These are phyloP conservation scores for Pseudevernia furfuracea DNA, from an alignment of 495 filamentous ascomycete species.

Conservation along the genomic window DNA sequence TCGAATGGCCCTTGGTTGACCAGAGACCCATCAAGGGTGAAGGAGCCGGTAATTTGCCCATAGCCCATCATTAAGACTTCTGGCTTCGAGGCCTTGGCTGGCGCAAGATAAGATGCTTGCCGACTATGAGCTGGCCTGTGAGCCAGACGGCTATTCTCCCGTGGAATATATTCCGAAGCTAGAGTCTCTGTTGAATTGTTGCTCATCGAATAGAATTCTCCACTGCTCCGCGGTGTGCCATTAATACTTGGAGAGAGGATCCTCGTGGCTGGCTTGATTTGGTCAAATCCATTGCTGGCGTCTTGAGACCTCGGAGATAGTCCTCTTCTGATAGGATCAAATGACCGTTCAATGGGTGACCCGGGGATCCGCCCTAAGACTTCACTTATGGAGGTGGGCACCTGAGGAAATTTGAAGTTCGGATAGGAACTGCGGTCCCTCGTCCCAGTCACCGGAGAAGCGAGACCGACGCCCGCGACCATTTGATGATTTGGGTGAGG, in stretches of 20 bases:
- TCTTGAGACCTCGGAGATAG: slow-evolving; percentile 10
- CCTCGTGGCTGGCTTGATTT: slow-evolving; percentile 54
- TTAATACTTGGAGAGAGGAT: slow-evolving; percentile 63
- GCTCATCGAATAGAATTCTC: slow-evolving; percentile 88
- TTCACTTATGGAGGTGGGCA: slow-evolving; percentile 32
- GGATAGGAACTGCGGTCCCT: slow-evolving; percentile 42
- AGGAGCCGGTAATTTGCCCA: slow-evolving; percentile 87
- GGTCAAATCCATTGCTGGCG: slow-evolving; percentile 32
- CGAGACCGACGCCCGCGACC: slow-evolving; percentile 22
- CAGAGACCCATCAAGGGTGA: slow-evolving; percentile 83
- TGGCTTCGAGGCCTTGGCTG: slow-evolving; percentile 38
- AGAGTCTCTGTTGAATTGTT: slow-evolving; percentile 91
- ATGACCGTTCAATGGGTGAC: slow-evolving; percentile 35
- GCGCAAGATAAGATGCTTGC: slow-evolving; percentile 51
- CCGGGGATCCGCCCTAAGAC: slow-evolving; percentile 22
- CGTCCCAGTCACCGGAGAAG: slow-evolving; percentile 28
- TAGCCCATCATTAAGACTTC: slow-evolving; percentile 97
- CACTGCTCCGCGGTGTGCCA: slow-evolving; percentile 73
- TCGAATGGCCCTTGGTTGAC: slow-evolving; percentile 87
- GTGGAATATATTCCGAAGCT: slow-evolving; percentile 78
- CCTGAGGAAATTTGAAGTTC: slow-evolving; percentile 59
- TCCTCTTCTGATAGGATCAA: slow-evolving; percentile 6
- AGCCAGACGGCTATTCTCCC: slow-evolving; percentile 45
- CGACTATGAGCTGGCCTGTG: slow-evolving; percentile 50
- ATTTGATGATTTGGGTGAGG: slow-evolving; percentile 29